Evolutionary conservation across 345 rosid genomes (phyloP), one percentile per base, ranked within the genome.

Genomic region (Boechera divaricarpa): DNA sequence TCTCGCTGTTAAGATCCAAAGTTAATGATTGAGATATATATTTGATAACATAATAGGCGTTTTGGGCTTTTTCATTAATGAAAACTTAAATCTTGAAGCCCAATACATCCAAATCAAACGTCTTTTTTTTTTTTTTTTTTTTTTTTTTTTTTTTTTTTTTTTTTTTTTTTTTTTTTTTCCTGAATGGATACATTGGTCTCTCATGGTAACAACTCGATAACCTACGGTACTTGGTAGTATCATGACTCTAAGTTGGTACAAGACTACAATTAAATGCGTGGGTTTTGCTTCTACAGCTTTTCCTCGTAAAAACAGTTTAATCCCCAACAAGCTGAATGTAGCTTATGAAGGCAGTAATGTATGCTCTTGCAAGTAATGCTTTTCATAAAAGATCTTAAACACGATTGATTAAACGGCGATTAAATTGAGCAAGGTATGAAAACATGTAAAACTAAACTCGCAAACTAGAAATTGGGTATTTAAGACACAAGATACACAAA

Each of bases 181-280:
- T 24, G 42, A 53, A 49, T 10, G 49, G 75, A 48, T 33, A 60
- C 58, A 72, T 36, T 53, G 63, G 70, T 52, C 63, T n/a, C 53
- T 52, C 15, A 49, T 52, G 77, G 62, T 39, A 39, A 63, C 63
- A 73, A 41, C 55, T 73, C 16, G 76, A 62, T 56, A 51, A 71
- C 54, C 28, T 18, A 49, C 5, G 3, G 12, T 41, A 10, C 44
- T 49, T 49, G 11, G 28, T 49, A 18, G 54, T 45, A 45, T 3
- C 24, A 16, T 49, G 28, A 18, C 54, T 8, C 48, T 58, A 33
- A 59, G 10, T 48, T 60, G 39, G 76, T 72, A 48, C 61, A 62
- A 62, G 69, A 16, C 49, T 44, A 47, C 8, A 47, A 6, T 7
- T 49, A 38, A 38, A 53, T 24, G 29, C 31, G 9, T 49, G 10